Conservation (phyloP, 371 early-diverging fungal species). For the Rhizopus arrhizus region DNA sequence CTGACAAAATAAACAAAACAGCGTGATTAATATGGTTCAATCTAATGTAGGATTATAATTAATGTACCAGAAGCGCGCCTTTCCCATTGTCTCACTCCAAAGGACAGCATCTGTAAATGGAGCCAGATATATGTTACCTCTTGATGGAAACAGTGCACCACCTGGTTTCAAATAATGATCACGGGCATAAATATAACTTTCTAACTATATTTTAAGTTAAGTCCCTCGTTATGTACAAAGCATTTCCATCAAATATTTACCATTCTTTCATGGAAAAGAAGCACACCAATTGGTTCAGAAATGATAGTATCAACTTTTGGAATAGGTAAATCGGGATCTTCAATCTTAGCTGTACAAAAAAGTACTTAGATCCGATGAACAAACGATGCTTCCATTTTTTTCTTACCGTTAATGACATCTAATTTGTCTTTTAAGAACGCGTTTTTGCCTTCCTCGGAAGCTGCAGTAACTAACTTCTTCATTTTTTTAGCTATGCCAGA, state of each 20-base stretch:
- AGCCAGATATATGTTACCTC: constrained; percentile 85
- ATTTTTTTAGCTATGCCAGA: constrained; percentile 92
- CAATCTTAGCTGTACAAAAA: constrained; percentile 74
- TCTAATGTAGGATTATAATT: no score
- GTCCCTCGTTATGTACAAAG: no score
- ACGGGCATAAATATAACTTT: constrained; percentile 81
- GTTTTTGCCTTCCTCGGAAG: constrained; percentile 66
- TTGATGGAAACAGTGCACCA: constrained; percentile 89
- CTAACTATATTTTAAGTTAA: constrained; percentile 50
- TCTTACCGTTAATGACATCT: constrained; percentile 77
- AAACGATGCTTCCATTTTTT: no score
- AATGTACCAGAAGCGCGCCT: constrained; percentile 79
- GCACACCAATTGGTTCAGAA: constrained; percentile 95
- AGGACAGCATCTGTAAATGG: constrained; percentile 83
- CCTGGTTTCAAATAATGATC: constrained; percentile 92
- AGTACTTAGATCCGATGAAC: background rate
- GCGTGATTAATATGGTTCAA: no score
- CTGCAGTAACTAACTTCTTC: constrained; percentile 71
- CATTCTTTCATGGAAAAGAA: constrained; percentile 95
- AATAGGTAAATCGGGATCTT: constrained; percentile 68
- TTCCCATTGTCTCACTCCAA: constrained; percentile 92
- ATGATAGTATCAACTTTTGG: constrained; percentile 92
- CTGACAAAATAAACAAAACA: constrained; percentile 15
- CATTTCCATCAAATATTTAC: constrained; percentile 25
- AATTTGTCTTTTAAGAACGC: constrained; percentile 78